Evolutionary conservation across 2,329 filamentous ascomycete species (phyloP).

Genomic region (Ascochyta lentis): DNA sequence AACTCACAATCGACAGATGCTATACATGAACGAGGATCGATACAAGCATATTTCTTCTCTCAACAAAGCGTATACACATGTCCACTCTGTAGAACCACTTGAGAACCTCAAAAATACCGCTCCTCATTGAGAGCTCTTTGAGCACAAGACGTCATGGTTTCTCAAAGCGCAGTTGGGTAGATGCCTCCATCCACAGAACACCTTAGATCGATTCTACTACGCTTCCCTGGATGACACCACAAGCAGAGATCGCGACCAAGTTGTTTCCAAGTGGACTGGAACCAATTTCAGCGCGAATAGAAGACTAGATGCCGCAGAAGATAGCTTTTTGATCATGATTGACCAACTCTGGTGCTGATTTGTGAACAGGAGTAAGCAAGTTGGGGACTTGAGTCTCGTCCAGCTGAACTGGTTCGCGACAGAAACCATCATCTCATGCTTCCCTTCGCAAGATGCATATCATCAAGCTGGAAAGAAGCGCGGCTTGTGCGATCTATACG

Average conservation of each 20-base stretch:
- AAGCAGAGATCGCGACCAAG: not conserved
- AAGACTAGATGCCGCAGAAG: not conserved
- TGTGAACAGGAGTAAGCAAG: not conserved
- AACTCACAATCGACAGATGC: not conserved
- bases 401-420: not conserved
- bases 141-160: not conserved
- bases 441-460: not conserved
- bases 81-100: not conserved
- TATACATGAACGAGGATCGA: not conserved
- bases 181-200: not conserved
- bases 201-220: not conserved
- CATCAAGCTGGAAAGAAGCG: not conserved
- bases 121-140: not conserved
- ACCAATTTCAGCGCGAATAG: not conserved
- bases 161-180: not conserved
- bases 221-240: not conserved
- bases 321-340: not conserved
- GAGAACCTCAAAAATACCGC: not conserved
- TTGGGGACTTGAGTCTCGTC: too few relatives aligned
- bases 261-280: not conserved
- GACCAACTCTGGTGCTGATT: not conserved
- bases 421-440: not conserved
- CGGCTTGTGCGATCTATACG: not conserved
- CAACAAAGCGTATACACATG: not conserved
- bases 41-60: not conserved